Conservation (phyloP, 1,284 basidiomycete species). For the Schizophyllum commune region DNA sequence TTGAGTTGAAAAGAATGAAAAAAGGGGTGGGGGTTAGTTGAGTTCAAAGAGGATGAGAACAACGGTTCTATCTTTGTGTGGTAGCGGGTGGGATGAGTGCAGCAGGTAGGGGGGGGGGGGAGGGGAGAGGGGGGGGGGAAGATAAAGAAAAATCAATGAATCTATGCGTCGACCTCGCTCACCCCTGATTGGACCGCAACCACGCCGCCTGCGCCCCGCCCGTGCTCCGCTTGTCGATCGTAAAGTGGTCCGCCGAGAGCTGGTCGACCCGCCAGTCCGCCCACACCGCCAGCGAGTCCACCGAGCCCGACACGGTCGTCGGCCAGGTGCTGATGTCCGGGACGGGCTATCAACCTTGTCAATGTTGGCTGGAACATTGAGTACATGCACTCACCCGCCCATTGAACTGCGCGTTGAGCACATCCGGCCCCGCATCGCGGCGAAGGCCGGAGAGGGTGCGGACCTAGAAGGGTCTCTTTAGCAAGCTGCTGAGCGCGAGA, state of each 20-base stretch:
- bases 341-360: no score
- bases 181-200: slow-evolving; percentile 8
- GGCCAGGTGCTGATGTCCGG: slow-evolving; percentile 27
- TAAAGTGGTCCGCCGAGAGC: slow-evolving; percentile 24
- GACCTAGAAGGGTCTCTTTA: background rate
- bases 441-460: slow-evolving; percentile 31
- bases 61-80: no score
- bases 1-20: no score
- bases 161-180: background rate
- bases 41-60: no score
- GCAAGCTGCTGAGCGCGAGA: background rate
- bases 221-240: slow-evolving; percentile 28
- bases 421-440: slow-evolving; percentile 31
- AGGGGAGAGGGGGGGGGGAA: no score
- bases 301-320: slow-evolving; percentile 24
- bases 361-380: no score
- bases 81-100: no score
- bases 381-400: slow-evolving; percentile 26
- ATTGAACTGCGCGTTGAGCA: slow-evolving; percentile 32
- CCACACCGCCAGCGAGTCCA: slow-evolving; percentile 28
- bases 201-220: slow-evolving; percentile 23
- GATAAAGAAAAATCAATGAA: background rate
- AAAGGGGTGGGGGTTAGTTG: no score
- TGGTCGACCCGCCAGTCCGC: slow-evolving; percentile 32
- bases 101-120: no score